Evolutionary conservation across 257 asterid species (phyloP).

Genomic region (Solanum pennellii): DNA sequence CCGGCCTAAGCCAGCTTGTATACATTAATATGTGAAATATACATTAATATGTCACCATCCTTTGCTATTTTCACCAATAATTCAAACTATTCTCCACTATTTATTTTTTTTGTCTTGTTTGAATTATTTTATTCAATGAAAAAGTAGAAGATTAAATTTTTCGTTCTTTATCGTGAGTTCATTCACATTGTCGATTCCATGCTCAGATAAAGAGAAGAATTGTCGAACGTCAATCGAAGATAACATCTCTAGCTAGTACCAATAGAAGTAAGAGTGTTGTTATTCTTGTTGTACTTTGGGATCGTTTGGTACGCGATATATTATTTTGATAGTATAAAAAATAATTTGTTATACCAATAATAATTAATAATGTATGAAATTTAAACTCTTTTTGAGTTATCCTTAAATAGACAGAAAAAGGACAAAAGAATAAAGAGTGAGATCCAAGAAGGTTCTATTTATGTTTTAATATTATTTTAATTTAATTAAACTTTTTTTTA

Average conservation of each 20-base stretch:
- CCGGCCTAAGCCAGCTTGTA: conserved; percentile 42
- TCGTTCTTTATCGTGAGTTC: neutral
- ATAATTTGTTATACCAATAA: neutral
- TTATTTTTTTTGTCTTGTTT: neutral
- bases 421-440: neutral
- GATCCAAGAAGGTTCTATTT: neutral
- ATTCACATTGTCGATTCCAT: no score
- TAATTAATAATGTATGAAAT: no score
- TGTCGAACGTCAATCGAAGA: neutral
- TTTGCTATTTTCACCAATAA: neutral
- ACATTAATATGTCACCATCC: neutral
- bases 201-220: neutral
- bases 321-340: neutral
- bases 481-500: neutral
- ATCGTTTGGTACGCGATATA: neutral
- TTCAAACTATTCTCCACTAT: neutral
- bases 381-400: neutral
- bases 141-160: neutral
- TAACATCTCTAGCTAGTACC: neutral
- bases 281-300: neutral
- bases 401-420: neutral
- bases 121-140: neutral
- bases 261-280: neutral
- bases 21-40: neutral
- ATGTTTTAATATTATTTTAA: neutral